A percentile compares a stretch with the other conserved stretches of the same genome.
These are phyloP conservation scores for Ophiostoma montium DNA, from an alignment of 2,329 filamentous ascomycete genomes.

Conservation along the genomic window DNA sequence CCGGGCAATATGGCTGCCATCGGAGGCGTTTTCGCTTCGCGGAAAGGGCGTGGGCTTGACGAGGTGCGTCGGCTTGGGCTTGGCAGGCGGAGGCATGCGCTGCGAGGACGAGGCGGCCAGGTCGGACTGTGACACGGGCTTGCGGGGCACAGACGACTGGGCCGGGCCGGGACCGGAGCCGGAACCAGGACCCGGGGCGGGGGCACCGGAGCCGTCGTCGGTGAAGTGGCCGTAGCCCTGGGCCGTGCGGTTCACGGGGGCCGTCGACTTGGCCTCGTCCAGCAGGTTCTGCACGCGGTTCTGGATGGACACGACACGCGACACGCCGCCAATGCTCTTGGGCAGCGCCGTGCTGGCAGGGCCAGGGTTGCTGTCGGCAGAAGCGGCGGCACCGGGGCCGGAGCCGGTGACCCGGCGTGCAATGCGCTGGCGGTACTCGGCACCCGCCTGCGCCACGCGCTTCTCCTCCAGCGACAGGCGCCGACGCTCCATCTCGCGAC, in stretches of 20 bases:
- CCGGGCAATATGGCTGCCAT: slow-evolving; percentile 13
- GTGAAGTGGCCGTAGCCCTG: slow-evolving; percentile 82
- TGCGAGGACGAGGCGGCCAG: slow-evolving; percentile 21
- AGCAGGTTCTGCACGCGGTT: slow-evolving; percentile 78
- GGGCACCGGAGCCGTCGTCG: slow-evolving; percentile 21
- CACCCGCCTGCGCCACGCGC: slow-evolving; percentile 75
- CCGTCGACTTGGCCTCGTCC: slow-evolving; percentile 54
- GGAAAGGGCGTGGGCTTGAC: slow-evolving; percentile 26
- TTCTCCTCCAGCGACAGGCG: slow-evolving; percentile 77
- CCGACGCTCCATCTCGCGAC: slow-evolving; percentile 74
- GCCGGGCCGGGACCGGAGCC: slow-evolving; percentile 9
- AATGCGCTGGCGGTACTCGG: slow-evolving; percentile 69
- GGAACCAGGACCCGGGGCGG: not conserved
- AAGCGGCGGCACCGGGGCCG: not conserved
- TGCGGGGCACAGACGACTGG: slow-evolving; percentile 14
- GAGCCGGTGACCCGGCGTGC: slow-evolving; percentile 39
- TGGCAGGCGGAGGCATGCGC: slow-evolving; percentile 23
- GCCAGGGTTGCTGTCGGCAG: slow-evolving; percentile 11
- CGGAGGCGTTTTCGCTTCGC: not conserved
- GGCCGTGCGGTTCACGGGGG: slow-evolving; percentile 53
- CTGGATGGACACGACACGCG: slow-evolving; percentile 72
- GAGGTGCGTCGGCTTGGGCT: slow-evolving; percentile 48
- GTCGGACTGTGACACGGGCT: slow-evolving; percentile 17
- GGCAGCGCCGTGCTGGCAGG: slow-evolving; percentile 21
- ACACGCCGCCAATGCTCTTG: slow-evolving; percentile 41